Evolutionary conservation across 1,284 basidiomycete genomes (phyloP), one percentile per base, ranked within the genome.

Genomic region (Athelia sp.): DNA sequence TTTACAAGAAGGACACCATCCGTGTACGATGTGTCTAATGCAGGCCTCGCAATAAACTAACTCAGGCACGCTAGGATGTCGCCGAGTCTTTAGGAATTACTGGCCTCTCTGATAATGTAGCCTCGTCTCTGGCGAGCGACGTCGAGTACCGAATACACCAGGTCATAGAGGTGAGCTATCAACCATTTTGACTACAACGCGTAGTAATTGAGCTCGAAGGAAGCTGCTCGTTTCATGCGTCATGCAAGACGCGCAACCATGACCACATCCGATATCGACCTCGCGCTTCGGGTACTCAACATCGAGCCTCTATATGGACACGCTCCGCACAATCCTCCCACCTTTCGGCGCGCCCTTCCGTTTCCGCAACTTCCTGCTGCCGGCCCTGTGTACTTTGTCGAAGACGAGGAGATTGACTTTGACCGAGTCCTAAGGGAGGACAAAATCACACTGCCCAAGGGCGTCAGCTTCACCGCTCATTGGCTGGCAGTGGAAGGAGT

Each of bases 401-500:
- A 97, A 56, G 96, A 99, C 62, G 93, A 98, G 59, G 96, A 99
- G 68, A 90, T 99, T 51, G 96, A 99, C 69, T 94, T 99, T 62
- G 92, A 95, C 62, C 88, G 85, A 46, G 84, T 93, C 8, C 70
- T 96, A 26, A 81, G 87, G 47, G 88, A 90, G 59, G 89, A 92
- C 62, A 87, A 92, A 63, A 82, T 92, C 24, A 74, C 79, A 0
- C 67, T 92, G 11, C 89, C 90, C 0, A 83, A 84, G 57, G 86
- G 84, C 34, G 82, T 89, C 46, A 82, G 74, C 53, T 93, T 88
- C 84, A 85, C 84, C 21, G 93, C 94, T 3, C 96, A 99, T 65
- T 99, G 96, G 97, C 78, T 99, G 19, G 95, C 96, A 1, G 93
- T 99, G 21, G 96, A 99, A 63, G 96, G 97, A 32, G 90, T 99